phyloP scores from a whole-genome alignment of 331 rosid genomes.

The Malus hybrid region DNA sequence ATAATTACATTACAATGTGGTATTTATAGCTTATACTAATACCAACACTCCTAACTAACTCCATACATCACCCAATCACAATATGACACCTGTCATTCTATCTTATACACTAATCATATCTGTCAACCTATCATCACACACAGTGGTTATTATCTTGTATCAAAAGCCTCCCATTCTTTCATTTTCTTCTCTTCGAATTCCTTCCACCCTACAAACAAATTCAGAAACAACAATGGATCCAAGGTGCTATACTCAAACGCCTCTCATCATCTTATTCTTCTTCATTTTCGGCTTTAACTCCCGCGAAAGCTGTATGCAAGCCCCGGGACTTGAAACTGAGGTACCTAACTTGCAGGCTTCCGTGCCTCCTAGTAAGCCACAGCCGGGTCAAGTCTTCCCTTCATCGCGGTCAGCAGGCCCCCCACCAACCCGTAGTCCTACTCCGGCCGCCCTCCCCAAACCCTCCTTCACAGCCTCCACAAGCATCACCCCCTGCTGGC shows the following conservation, averaged over 20 bases:
- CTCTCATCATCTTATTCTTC: not conserved
- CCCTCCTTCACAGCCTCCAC: not conserved
- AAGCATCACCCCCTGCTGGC: not conserved
- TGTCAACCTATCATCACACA: not conserved
- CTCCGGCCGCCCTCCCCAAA: not conserved
- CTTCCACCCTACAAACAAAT: not conserved
- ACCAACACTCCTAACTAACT: no score
- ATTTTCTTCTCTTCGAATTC: not conserved
- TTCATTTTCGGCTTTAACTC: slow-evolving; percentile 17
- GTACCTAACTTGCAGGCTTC: not conserved
- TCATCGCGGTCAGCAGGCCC: not conserved
- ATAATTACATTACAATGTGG: no score
- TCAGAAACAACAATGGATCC: slow-evolving; percentile 20
- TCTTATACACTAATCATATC: no score
- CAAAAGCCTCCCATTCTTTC: not conserved
- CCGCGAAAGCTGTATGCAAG: slow-evolving; percentile 4
- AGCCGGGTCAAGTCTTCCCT: not conserved
- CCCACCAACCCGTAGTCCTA: not conserved
- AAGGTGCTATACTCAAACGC: not conserved
- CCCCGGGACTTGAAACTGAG: not conserved
- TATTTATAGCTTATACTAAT: no score
- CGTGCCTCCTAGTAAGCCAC: not conserved
- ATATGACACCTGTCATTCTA: no score
- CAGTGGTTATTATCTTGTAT: not conserved
- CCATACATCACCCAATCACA: no score